Conservation (phyloP, 73 alveolate species). For the Stentor coeruleus region DNA sequence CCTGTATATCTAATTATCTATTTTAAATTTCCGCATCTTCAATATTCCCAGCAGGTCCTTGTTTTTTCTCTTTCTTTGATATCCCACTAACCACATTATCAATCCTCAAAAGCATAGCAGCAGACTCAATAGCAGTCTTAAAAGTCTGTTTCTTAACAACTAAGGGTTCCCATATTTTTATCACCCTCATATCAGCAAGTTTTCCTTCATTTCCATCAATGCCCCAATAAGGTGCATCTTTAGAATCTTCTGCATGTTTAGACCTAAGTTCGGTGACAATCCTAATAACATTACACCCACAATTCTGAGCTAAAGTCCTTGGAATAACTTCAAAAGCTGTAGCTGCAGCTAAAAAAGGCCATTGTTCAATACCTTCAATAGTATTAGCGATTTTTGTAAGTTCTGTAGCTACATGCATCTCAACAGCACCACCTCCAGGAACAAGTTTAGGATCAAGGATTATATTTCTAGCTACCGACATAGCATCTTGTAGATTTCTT, state of each 20-base stretch:
- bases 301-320: slow-evolving; percentile 74
- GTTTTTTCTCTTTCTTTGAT: slow-evolving; percentile 67
- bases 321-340: slow-evolving; percentile 96
- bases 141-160: slow-evolving; percentile 86
- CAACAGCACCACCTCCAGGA: slow-evolving; percentile 99
- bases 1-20: too few species aligned
- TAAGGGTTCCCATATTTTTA: slow-evolving; percentile 96
- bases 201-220: too few species aligned
- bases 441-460: slow-evolving; percentile 93
- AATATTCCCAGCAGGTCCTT: too few species aligned
- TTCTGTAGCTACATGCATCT: slow-evolving; percentile 98
- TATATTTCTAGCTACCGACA: slow-evolving; percentile 97
- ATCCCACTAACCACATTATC: slow-evolving; percentile 96
- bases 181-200: slow-evolving; percentile 81
- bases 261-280: slow-evolving; percentile 94
- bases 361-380: not conserved
- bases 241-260: slow-evolving; percentile 76
- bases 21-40: too few species aligned
- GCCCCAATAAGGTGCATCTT: too few species aligned
- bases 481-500: slow-evolving; percentile 93
- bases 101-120: slow-evolving; percentile 93
- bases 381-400: slow-evolving; percentile 51
- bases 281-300: slow-evolving; percentile 98
- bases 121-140: slow-evolving; percentile 92
- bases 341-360: slow-evolving; percentile 46